Evolutionary conservation across 2,329 filamentous ascomycete genomes (phyloP).

Genomic region (Fusarium miscanthi): DNA sequence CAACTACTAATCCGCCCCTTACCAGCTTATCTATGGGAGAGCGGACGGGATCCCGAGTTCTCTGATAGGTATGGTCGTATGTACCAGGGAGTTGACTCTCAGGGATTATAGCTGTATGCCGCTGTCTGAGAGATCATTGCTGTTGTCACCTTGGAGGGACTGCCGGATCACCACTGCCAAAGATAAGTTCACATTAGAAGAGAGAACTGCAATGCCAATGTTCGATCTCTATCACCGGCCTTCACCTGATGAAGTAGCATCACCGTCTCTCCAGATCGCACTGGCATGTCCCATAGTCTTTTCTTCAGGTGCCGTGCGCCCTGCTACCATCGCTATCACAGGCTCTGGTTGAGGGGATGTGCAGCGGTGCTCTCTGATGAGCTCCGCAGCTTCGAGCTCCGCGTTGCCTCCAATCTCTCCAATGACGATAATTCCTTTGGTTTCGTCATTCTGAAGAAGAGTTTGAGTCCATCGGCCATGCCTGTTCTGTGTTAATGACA

Average conservation of each 20-base stretch:
- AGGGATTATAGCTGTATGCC: background rate
- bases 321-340: constrained; percentile 72
- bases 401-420: constrained; percentile 78
- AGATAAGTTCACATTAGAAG: background rate
- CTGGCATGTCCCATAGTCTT: constrained; percentile 80
- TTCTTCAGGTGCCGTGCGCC: constrained; percentile 68
- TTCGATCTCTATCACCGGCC: background rate
- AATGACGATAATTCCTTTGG: constrained; percentile 76
- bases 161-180: background rate
- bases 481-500: constrained; percentile 15
- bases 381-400: constrained; percentile 77
- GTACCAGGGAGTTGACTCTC: background rate
- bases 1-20: background rate
- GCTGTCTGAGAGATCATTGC: too few relatives aligned
- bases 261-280: constrained; percentile 60
- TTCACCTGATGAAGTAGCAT: constrained; percentile 33
- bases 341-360: constrained; percentile 71
- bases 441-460: constrained; percentile 77
- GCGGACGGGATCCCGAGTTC: constrained; percentile 4
- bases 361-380: constrained; percentile 71
- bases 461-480: constrained; percentile 75
- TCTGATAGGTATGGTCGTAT: constrained; percentile 2
- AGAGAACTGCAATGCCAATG: background rate
- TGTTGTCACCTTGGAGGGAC: too few relatives aligned
- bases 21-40: constrained; percentile 3